Conservation (phyloP, 177 flowering plant genomes). For the Tripterygium wilfordii region DNA sequence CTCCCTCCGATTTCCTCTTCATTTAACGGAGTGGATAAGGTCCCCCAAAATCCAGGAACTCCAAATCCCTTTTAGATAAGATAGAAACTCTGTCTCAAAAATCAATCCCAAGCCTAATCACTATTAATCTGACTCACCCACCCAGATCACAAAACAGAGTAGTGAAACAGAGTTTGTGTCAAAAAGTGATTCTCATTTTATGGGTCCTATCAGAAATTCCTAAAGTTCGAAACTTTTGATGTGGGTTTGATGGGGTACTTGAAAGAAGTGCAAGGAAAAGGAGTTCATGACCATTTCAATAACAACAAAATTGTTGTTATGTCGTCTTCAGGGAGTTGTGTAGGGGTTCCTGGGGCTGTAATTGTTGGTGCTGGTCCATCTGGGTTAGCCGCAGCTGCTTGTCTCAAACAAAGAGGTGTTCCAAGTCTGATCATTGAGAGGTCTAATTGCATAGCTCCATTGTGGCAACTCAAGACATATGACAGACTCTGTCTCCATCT, state of each 20-base stretch:
- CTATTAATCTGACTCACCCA: too few relatives aligned
- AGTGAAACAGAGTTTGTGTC: neutral
- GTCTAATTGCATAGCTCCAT: constrained; percentile 59
- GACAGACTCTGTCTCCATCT: constrained; percentile 76
- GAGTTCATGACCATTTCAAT: constrained; percentile 28
- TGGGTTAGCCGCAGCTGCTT: constrained; percentile 72
- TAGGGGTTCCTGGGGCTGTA: constrained; percentile 45
- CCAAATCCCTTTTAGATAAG: too few relatives aligned
- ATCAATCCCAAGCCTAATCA: too few relatives aligned
- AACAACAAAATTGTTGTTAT: constrained; percentile 1
- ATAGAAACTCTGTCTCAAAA: too few relatives aligned
- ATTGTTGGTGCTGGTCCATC: constrained; percentile 85
- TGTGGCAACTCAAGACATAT: constrained; percentile 71
- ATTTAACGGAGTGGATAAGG: too few relatives aligned
- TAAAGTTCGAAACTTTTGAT: too few relatives aligned
- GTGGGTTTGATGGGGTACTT: constrained; percentile 25
- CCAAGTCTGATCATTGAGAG: constrained; percentile 59
- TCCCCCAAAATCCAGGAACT: too few relatives aligned
- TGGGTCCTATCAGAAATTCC: too few relatives aligned
- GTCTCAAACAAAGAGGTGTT: constrained; percentile 43
- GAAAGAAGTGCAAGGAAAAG: constrained; percentile 34
- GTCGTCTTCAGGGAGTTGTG: constrained; percentile 9
- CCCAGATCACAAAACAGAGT: too few relatives aligned
- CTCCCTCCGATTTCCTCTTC: too few relatives aligned
- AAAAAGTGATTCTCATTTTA: neutral